Percentiles rank a stretch among this genome's conserved stretches.
phyloP scores from a whole-genome alignment of 2,329 filamentous ascomycete genomes.

The Aureobasidium sp. region DNA sequence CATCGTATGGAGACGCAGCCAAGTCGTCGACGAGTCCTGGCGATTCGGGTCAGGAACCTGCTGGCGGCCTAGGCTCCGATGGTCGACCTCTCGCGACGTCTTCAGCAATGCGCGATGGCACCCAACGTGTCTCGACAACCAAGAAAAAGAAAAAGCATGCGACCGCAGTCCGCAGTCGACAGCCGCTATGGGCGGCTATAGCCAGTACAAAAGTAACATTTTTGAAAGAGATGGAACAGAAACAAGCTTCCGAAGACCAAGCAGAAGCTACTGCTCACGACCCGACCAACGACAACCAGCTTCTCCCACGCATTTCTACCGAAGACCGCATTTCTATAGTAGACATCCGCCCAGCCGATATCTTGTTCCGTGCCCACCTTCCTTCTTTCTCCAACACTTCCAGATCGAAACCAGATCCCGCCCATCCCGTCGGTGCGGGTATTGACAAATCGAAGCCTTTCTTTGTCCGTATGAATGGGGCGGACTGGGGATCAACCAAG shows the following conservation, averaged over 20 bases:
- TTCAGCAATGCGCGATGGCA: conserved; percentile 46
- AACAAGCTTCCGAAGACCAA: conserved; percentile 66
- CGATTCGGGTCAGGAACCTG: conserved; percentile 38
- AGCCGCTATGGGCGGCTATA: conserved; percentile 89
- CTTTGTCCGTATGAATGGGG: conserved; percentile 71
- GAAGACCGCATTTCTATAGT: conserved; percentile 73
- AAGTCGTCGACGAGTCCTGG: conserved; percentile 21
- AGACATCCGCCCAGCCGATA: conserved; percentile 69
- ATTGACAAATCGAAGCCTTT: conserved; percentile 68
- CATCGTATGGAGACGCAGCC: conserved; percentile 16
- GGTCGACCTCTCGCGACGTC: conserved; percentile 46
- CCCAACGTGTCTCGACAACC: conserved; percentile 52
- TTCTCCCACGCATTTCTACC: background rate
- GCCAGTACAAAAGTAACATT: conserved; percentile 96
- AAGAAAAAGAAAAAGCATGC: conserved; percentile 89
- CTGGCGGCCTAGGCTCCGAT: conserved; percentile 38
- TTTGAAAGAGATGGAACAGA: conserved; percentile 71
- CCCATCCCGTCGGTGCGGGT: conserved; percentile 35
- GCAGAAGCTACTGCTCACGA: conserved; percentile 59
- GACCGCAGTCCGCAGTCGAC: conserved; percentile 80
- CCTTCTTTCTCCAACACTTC: conserved; percentile 23
- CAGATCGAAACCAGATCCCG: conserved; percentile 30
- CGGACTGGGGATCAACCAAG: conserved; percentile 70
- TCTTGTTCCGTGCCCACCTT: conserved; percentile 53
- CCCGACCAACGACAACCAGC: conserved; percentile 13